Conservation (phyloP, 2,329 filamentous ascomycete species). For the Diaporthe citriasiana region DNA sequence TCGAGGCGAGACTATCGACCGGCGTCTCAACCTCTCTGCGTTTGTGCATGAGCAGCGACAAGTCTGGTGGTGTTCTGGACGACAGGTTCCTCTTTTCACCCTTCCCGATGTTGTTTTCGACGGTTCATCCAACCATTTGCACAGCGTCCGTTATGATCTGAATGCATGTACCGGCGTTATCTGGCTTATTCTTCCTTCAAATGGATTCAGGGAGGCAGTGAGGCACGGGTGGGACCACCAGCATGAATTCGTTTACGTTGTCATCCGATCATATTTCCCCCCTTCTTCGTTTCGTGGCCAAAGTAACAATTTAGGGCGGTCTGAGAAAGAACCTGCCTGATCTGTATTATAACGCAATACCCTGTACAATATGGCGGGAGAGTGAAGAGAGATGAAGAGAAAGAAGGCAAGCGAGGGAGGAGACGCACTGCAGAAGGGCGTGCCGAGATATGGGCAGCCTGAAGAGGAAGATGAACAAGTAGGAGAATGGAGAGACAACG, state of each 20-base stretch:
- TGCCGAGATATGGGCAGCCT: not conserved
- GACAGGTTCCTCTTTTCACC: constrained; percentile 4
- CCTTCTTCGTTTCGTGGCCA: constrained; percentile 12
- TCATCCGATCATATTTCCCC: not conserved
- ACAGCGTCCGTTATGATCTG: constrained; percentile 25
- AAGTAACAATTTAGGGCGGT: constrained; percentile 27
- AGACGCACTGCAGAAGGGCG: not conserved
- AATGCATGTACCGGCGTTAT: constrained; percentile 24
- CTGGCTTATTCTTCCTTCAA: not conserved
- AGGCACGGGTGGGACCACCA: constrained; percentile 4
- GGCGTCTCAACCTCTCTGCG: not conserved
- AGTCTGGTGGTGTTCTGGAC: constrained; percentile 5
- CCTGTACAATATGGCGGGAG: constrained; percentile 32
- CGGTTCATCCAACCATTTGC: not conserved
- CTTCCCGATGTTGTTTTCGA: not conserved
- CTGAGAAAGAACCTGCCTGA: constrained; percentile 1
- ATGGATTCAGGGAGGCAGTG: not conserved
- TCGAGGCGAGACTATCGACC: not conserved
- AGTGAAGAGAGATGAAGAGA: not conserved
- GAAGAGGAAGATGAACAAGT: not conserved
- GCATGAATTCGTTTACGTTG: constrained; percentile 19
- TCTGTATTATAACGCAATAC: constrained; percentile 37
- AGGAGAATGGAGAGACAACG: constrained; percentile 8
- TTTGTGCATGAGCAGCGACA: not conserved
- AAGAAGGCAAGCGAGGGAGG: not conserved